These are phyloP conservation scores for Triadica sebifera DNA, from an alignment of 345 rosid genomes.

Conservation along the genomic window DNA sequence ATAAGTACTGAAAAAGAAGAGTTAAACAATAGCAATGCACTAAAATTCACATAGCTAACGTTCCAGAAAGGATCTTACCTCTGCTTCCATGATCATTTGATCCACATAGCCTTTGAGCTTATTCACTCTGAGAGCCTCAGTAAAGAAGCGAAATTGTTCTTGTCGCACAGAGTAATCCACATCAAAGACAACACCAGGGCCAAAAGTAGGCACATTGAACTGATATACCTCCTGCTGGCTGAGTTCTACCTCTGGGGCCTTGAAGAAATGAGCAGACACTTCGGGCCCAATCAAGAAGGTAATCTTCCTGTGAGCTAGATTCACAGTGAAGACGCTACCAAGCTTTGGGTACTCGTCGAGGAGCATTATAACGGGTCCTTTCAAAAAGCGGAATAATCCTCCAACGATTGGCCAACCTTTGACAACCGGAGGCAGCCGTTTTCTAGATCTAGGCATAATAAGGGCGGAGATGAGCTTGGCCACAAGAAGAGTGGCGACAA, in stretches of 20 bases:
- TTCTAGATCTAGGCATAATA: conserved; percentile 52
- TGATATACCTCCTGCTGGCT: conserved; percentile 98
- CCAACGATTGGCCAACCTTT: conserved; percentile 67
- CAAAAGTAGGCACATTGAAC: conserved; percentile 95
- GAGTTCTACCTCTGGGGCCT: conserved; percentile 81
- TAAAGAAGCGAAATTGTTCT: conserved; percentile 95
- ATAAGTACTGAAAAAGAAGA: too few relatives aligned
- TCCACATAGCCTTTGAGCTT: conserved; percentile 91
- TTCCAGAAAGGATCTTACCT: conserved; percentile 38
- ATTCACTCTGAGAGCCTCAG: conserved; percentile 76
- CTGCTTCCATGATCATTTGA: conserved; percentile 91
- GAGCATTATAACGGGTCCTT: conserved; percentile 80
- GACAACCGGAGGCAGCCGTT: conserved; percentile 74
- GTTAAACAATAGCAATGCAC: too few relatives aligned
- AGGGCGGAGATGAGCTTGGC: conserved; percentile 73
- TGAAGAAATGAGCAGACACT: conserved; percentile 94
- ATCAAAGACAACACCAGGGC: conserved; percentile 95
- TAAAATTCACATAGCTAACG: too few relatives aligned
- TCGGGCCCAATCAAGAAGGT: conserved; percentile 94
- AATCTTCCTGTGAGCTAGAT: conserved; percentile 67
- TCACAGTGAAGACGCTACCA: conserved; percentile 85
- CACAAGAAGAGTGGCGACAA: conserved; percentile 62
- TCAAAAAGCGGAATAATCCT: conserved; percentile 65
- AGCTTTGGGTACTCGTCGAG: conserved; percentile 83
- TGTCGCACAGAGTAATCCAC: conserved; percentile 85